Evolutionary conservation across 78 protist genomes (phyloP), one percentile per base, ranked within the genome.

Genomic region (Dictyostelium purpureum): DNA sequence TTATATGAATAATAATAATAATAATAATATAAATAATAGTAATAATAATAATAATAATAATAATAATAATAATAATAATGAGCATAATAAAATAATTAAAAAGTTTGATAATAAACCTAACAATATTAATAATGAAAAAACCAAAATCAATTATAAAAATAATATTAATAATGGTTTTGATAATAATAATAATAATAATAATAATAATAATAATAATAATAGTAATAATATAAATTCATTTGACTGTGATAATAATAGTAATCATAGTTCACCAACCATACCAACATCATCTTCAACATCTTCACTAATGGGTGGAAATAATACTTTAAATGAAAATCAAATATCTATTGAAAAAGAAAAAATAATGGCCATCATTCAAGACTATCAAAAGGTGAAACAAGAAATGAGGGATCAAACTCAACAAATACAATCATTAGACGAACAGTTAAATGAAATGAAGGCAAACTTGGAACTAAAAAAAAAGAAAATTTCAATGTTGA

Each of bases 401-500:
- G 75, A 67, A 38, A 24, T 37, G 21, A 85, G 69, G 26, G 92
- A 74, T 37, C 80, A 85, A 26, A 37, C 92, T 2, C 38, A 18
- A 24, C 67, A 57, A 52, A 81, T 81, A 9, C 77, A 65, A 65
- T 57, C 71, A 1, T 28, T 81, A 12, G 89, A 81, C 26, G 74
- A 85, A 2, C 77, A 85, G 33, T 31, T 85, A 2, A 74, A 73
- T 59, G 79, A 85, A 74, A 47, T 85, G 35, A 70, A 61, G 35
- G 76, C 61, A 31, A 52, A 69, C 35, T 61, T 85, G 37, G 92
- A 85, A 57, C 47, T 85, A 49, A 73, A 85, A 52, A 85, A 85
- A 45, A 85, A 85, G 76, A 85, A 85, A 69, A 85, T 85, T 47
- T 52, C 49, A 35, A 33, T 85, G 56, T 35, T 85, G 11, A 85